Evolutionary conservation across 75 land plant genomes (phyloP).

Genomic region (Larix kaempferi): DNA sequence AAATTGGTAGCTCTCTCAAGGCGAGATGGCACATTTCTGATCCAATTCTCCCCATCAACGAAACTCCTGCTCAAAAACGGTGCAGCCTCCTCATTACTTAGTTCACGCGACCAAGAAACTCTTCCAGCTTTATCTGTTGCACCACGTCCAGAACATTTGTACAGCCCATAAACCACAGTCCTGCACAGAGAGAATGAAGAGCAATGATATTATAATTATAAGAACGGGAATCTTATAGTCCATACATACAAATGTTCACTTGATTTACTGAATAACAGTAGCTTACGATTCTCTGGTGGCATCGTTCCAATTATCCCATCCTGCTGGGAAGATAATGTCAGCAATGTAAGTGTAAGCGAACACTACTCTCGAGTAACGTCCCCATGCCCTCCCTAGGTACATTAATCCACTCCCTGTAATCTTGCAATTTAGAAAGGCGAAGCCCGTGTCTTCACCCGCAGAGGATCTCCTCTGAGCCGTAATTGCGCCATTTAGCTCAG

Average conservation of each 20-base stretch:
- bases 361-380: constrained; percentile 59
- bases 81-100: constrained; percentile 23
- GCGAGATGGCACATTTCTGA: background rate
- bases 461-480: constrained; percentile 55
- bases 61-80: constrained; percentile 25
- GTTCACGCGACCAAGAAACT: constrained; percentile 44
- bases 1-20: too few relatives aligned
- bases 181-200: too few relatives aligned
- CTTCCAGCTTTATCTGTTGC: constrained; percentile 18
- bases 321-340: constrained; percentile 51
- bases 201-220: too few relatives aligned
- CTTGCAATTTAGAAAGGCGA: constrained; percentile 47
- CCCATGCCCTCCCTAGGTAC: constrained; percentile 45
- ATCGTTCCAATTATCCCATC: constrained; percentile 59
- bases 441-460: constrained; percentile 54
- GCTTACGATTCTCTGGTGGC: constrained; percentile 22
- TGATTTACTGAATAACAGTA: background rate
- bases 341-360: constrained; percentile 52
- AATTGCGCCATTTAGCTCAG: constrained; percentile 50
- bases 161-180: constrained; percentile 55
- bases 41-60: constrained; percentile 42
- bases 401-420: constrained; percentile 49
- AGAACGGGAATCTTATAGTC: too few relatives aligned
- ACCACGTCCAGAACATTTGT: constrained; percentile 51
- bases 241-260: too few relatives aligned